A percentile compares a stretch with the other conserved stretches of the same genome.
These are phyloP conservation scores for Alternaria sp. DNA, from an alignment of 2,329 filamentous ascomycete genomes.

Conservation along the genomic window DNA sequence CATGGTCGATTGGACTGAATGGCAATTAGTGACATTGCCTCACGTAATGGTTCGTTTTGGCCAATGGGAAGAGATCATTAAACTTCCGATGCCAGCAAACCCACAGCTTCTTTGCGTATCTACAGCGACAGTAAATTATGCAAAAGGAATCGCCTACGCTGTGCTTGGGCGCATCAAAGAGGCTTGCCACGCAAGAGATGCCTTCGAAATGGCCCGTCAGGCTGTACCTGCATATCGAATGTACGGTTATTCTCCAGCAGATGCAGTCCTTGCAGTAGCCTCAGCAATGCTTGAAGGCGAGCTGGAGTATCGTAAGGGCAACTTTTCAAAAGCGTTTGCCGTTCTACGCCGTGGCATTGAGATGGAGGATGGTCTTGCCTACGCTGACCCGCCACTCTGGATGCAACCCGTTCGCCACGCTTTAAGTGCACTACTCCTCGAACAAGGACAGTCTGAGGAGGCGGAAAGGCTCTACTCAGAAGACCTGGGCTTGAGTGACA, in stretches of 20 bases:
- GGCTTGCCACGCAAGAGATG: neutral
- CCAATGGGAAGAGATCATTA: conserved; percentile 8
- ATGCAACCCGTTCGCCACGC: conserved; percentile 17
- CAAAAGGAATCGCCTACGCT: conserved; percentile 4
- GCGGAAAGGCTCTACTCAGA: conserved; percentile 1
- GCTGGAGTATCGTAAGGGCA: conserved; percentile 5
- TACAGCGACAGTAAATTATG: conserved; percentile 4
- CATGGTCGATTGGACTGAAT: conserved; percentile 17
- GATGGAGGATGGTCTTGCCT: neutral
- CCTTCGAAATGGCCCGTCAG: neutral
- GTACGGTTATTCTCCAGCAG: no score
- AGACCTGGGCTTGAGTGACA: conserved; percentile 7
- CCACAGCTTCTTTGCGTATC: neutral
- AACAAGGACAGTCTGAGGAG: conserved; percentile 10
- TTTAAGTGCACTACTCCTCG: conserved; percentile 4
- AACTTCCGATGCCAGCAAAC: neutral
- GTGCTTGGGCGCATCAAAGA: conserved; percentile 2
- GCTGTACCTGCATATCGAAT: neutral
- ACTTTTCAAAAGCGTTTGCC: neutral
- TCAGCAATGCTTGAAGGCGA: conserved; percentile 8
- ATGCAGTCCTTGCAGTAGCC: no score
- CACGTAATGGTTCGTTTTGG: conserved; percentile 15
- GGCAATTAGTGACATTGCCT: conserved; percentile 13
- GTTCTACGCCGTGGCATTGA: neutral
- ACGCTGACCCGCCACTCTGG: conserved; percentile 6